A percentile compares a stretch with the other conserved stretches of the same genome.
Conservation (phyloP, 257 asterid genomes). For the Forsythia viridissima region DNA sequence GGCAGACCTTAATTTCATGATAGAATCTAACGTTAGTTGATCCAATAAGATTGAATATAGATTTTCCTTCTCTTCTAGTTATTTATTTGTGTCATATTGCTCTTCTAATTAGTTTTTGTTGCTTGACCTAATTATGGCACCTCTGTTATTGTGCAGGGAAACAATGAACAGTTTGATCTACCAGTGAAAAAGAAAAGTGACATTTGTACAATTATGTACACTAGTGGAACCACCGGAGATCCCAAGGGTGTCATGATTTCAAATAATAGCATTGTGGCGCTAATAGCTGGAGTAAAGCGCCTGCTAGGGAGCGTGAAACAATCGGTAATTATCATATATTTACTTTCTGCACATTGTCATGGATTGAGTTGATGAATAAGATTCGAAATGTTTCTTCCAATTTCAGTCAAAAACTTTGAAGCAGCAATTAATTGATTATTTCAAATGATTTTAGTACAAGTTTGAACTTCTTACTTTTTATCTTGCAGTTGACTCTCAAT, state of each 20-base stretch:
- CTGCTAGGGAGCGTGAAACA: slow-evolving; percentile 65
- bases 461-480: slow-evolving; percentile 21
- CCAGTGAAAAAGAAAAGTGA: slow-evolving; percentile 79
- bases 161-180: slow-evolving; percentile 62
- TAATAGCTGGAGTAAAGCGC: slow-evolving; percentile 74
- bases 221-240: slow-evolving; percentile 98
- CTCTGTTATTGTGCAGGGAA: slow-evolving; percentile 64
- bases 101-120: slow-evolving; percentile 10
- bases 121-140: slow-evolving; percentile 18
- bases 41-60: not conserved
- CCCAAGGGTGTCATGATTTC: slow-evolving; percentile 98
- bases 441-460: slow-evolving; percentile 17
- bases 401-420: slow-evolving; percentile 10
- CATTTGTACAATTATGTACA: slow-evolving; percentile 95
- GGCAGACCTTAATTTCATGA: not conserved
- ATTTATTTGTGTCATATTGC: not conserved
- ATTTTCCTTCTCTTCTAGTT: not conserved
- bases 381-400: not conserved
- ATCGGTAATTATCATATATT: slow-evolving; percentile 50
- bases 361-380: slow-evolving; percentile 3
- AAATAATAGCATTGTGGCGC: slow-evolving; percentile 74
- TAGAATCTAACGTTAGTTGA: not conserved
- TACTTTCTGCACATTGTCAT: slow-evolving; percentile 9
- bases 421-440: slow-evolving; percentile 10
- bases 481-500: slow-evolving; percentile 58